Evolutionary conservation across 768 basidiomycete species (phyloP), one percentile per base, ranked within the genome.

Genomic region (Mycena kentingensis): DNA sequence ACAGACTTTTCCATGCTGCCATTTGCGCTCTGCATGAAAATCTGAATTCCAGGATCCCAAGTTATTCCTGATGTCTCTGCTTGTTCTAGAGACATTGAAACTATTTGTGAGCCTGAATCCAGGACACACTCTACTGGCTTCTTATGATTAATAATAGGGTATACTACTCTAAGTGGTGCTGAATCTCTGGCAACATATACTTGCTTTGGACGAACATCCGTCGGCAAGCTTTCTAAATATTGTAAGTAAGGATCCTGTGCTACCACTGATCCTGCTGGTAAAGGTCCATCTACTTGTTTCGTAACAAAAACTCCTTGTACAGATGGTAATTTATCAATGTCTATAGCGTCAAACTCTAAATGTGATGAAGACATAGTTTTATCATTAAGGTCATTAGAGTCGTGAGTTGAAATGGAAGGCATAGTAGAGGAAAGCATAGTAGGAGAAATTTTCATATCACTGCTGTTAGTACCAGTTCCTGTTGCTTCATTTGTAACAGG

Each of bases 71-170:
- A 36, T n/a, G 25, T 25, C 10, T 43, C 15, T 2, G 63, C 64
- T 1, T 50, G 50, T 19, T 46, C 39, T n/a, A n/a, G n/a, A n/a
- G n/a, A n/a, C n/a, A n/a, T n/a, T n/a, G n/a, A n/a, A n/a, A n/a
- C n/a, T n/a, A 68, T 66, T 39, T 68, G 64, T 4, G 61, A 68
- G 0, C 67, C 63, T 1, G 51, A 51, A 48, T 68, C 64, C 22
- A 63, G 38, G 2, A 68, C 29, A 12, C 43, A 49, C 36, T 65
- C 65, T 29, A 54, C 55, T 21, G 29, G 28, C 10, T 49, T 31
- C 8, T 48, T 18, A 3, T 52, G 41, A 51, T 60, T 60, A 3
- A 64, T 57, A 2, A n/a, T n/a, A n/a, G n/a, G n/a, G n/a, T n/a
- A n/a, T n/a, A n/a, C 34, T 12, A 35, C n/a, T n/a, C n/a, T n/a